A percentile compares a stretch with the other conserved stretches of the same genome.
These are phyloP conservation scores for Debaryomyces sp. DNA, from an alignment of 1,139 yeast species.

Conservation along the genomic window DNA sequence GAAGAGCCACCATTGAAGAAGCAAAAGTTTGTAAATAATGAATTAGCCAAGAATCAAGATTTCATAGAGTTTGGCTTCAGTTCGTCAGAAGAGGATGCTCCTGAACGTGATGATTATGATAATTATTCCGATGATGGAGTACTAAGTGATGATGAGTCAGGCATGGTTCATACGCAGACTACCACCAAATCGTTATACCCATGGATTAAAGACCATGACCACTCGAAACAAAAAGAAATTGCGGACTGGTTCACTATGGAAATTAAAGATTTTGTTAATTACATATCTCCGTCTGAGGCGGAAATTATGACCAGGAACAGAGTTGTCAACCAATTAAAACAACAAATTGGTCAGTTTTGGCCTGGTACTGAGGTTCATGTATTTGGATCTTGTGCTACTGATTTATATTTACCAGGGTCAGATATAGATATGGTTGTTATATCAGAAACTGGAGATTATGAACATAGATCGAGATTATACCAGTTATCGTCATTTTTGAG, in stretches of 20 bases:
- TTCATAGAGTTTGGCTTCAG: slow-evolving; percentile 64
- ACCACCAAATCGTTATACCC: slow-evolving; percentile 55
- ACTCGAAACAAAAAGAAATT: slow-evolving; percentile 70
- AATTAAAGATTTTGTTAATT: slow-evolving; percentile 81
- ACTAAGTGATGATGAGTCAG: slow-evolving; percentile 39
- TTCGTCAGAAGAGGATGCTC: slow-evolving; percentile 46
- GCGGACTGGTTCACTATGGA: slow-evolving; percentile 90
- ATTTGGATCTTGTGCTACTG: slow-evolving; percentile 96
- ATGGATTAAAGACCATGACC: slow-evolving; percentile 80
- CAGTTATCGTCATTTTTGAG: slow-evolving; percentile 75
- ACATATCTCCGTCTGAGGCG: slow-evolving; percentile 79
- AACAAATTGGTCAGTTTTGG: slow-evolving; percentile 67
- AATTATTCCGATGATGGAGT: slow-evolving; percentile 40
- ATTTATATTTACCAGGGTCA: slow-evolving; percentile 90
- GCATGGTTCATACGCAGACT: slow-evolving; percentile 18
- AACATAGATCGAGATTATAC: slow-evolving; percentile 67
- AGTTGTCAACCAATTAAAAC: slow-evolving; percentile 63
- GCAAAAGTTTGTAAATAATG: slow-evolving; percentile 21
- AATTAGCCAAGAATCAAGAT: slow-evolving; percentile 54
- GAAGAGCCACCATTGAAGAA: slow-evolving; percentile 16
- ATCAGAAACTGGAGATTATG: slow-evolving; percentile 66
- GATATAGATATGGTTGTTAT: slow-evolving; percentile 94
- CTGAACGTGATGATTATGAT: slow-evolving; percentile 24
- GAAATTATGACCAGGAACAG: slow-evolving; percentile 74
- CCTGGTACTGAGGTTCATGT: slow-evolving; percentile 80